Evolutionary conservation across 2,329 filamentous ascomycete species (phyloP), one percentile per base, ranked within the genome.

Genomic region (Claviceps paspali): DNA sequence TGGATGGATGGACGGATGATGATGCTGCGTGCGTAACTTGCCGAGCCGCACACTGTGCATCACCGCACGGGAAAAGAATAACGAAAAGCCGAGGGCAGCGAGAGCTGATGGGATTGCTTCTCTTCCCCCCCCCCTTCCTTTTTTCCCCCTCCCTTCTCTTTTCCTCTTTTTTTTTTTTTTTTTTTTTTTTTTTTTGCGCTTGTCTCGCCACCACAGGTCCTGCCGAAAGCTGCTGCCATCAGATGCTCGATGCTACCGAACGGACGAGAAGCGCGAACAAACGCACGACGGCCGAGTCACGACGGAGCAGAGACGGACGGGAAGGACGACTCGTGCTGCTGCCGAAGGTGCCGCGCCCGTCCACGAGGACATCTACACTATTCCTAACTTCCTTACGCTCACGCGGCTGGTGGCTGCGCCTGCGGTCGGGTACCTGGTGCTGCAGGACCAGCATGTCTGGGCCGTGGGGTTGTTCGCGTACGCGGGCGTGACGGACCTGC

Each of bases 301-400:
- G 11, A n/a, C 33, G 7, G 24, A 14, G 11, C 23, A 21, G 10
- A 19, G 11, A 7, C 15, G 29, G 7, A 37, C 38, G 10, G 15
- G 11, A 7, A 14, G 29, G 7, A 37, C 38, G 12, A 6, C 34
- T 24, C 12, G 19, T 6, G 23, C 5, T 6, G 23, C 5, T 9
- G 23, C 36, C 7, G 17, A 29, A 32, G 35, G 29, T 3, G 34
- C 21, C 21, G 21, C n/a, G n/a, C n/a, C 30, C 26, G 15, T 56
- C 7, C 83, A 79, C 54, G 91, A 98, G 61, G 86, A 98, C 53
- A 94, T 98, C 52, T 95, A 93, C 64, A 98, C 85, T 26, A 54
- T 98, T n/a, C 91, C 91, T 29, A 98, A 98, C 55, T 68, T 93
- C 43, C 70, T 98, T 37, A 98, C 91, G 2, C 78, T 88, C 47